A percentile compares a stretch with the other conserved stretches of the same genome.
These are phyloP conservation scores for Multifurca ochricompacta DNA, from an alignment of 768 basidiomycete genomes.

Conservation along the genomic window DNA sequence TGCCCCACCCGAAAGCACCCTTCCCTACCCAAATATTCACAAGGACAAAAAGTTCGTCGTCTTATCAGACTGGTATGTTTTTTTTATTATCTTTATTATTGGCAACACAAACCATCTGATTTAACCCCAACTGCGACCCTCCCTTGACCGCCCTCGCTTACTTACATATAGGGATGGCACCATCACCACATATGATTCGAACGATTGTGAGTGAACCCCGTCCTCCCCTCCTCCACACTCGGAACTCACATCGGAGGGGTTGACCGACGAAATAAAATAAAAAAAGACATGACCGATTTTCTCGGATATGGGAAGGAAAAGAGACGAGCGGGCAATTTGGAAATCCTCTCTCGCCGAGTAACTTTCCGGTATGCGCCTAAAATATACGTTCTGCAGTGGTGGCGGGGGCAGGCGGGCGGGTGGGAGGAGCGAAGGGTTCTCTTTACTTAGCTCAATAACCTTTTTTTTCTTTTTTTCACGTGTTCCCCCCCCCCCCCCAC, in stretches of 20 bases:
- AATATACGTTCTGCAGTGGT: neutral
- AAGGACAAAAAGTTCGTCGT: conserved; percentile 77
- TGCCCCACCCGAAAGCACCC: conserved; percentile 49
- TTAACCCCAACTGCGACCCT: neutral
- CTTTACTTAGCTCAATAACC: too few relatives aligned
- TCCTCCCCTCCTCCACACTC: neutral
- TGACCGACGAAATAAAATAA: too few relatives aligned
- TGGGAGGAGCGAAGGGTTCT: too few relatives aligned
- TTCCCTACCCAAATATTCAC: conserved; percentile 78
- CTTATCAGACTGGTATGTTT: conserved; percentile 80
- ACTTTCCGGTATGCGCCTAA: conserved; percentile 53
- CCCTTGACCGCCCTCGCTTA: neutral
- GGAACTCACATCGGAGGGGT: neutral
- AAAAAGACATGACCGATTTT: conserved; percentile 86
- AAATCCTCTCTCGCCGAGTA: conserved; percentile 55
- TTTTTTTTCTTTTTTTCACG: too few relatives aligned
- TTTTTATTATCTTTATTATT: neutral
- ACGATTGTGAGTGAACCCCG: conserved; percentile 85
- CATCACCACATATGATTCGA: conserved; percentile 87
- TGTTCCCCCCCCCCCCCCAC: neutral
- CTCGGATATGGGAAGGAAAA: conserved; percentile 76
- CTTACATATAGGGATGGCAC: conserved; percentile 73
- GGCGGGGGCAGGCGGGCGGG: too few relatives aligned
- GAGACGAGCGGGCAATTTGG: conserved; percentile 65
- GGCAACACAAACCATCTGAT: neutral